Conservation (phyloP, 768 basidiomycete genomes). For the Tulasnella sp. region DNA sequence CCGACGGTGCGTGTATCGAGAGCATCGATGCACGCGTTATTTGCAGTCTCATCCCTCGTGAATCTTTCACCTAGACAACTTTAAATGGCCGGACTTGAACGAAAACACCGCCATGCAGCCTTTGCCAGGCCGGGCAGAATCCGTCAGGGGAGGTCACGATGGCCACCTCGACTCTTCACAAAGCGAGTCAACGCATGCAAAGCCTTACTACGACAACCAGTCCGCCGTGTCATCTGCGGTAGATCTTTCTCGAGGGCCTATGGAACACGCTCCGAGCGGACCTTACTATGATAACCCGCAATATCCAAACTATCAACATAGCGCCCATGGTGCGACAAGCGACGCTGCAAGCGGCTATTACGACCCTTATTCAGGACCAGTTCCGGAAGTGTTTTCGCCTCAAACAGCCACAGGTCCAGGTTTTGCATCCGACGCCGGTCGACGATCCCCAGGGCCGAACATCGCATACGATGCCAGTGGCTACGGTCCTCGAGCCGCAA, state of each 20-base stretch:
- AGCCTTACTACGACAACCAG: conserved; percentile 34
- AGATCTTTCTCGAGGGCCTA: conserved; percentile 33
- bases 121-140: conserved; percentile 63
- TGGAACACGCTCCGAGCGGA: conserved; percentile 20
- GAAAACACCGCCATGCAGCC: conserved; percentile 55
- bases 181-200: conserved; percentile 15
- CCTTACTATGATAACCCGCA: conserved; percentile 58
- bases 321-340: conserved; percentile 57
- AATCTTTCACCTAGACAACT: conserved; percentile 65
- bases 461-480: conserved; percentile 36
- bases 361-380: conserved; percentile 81
- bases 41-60: not conserved
- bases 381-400: conserved; percentile 59
- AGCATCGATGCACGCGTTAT: not conserved
- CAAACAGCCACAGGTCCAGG: not conserved
- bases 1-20: conserved; percentile 58
- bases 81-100: conserved; percentile 91
- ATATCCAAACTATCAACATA: conserved; percentile 73
- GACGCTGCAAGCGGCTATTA: conserved; percentile 56
- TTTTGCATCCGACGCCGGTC: conserved; percentile 32
- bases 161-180: conserved; percentile 44
- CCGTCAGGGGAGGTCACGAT: not conserved
- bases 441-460: conserved; percentile 43
- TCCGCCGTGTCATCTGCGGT: conserved; percentile 35
- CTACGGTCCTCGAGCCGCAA: conserved; percentile 39